A percentile compares a stretch with the other conserved stretches of the same genome.
Conservation (phyloP, 352 stramenopile genomes). For the Pythium coloratum region DNA sequence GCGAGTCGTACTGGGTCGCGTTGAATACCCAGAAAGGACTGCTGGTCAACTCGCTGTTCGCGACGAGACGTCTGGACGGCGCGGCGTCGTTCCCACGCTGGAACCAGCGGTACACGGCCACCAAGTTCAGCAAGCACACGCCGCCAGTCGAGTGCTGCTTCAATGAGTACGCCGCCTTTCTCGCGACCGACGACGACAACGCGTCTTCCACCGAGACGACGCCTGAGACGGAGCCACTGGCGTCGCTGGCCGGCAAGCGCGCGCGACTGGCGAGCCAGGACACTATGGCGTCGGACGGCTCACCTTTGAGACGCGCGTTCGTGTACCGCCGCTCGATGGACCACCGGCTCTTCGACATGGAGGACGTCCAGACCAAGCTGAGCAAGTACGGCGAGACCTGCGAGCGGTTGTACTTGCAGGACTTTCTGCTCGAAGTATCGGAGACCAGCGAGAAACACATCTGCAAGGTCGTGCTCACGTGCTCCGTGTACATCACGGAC, state of each 20-base stretch:
- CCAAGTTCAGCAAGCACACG: slow-evolving; percentile 61
- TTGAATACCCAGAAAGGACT: slow-evolving; percentile 68
- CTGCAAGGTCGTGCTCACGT: slow-evolving; percentile 74
- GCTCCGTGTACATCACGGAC: slow-evolving; percentile 48
- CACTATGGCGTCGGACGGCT: slow-evolving; percentile 28
- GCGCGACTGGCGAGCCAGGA: slow-evolving; percentile 16
- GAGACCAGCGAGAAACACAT: slow-evolving; percentile 58
- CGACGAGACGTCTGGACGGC: slow-evolving; percentile 29
- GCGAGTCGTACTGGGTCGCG: slow-evolving; percentile 72
- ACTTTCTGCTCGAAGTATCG: slow-evolving; percentile 69
- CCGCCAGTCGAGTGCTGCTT: slow-evolving; percentile 64
- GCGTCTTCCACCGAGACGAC: not conserved
- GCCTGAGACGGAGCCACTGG: slow-evolving; percentile 7
- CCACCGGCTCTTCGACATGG: slow-evolving; percentile 43
- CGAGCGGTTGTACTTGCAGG: slow-evolving; percentile 56
- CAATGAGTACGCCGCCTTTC: slow-evolving; percentile 53
- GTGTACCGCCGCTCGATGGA: slow-evolving; percentile 79
- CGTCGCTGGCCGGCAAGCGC: slow-evolving; percentile 1
- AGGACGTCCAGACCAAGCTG: slow-evolving; percentile 45
- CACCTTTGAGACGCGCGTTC: slow-evolving; percentile 43
- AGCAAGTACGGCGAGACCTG: slow-evolving; percentile 42
- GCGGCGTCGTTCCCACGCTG: slow-evolving; percentile 53
- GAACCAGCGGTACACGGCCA: slow-evolving; percentile 65
- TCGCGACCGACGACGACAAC: not conserved
- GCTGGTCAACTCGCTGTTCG: slow-evolving; percentile 49